Conservation (phyloP, 768 basidiomycete species). For the Kwoniella sp. region DNA sequence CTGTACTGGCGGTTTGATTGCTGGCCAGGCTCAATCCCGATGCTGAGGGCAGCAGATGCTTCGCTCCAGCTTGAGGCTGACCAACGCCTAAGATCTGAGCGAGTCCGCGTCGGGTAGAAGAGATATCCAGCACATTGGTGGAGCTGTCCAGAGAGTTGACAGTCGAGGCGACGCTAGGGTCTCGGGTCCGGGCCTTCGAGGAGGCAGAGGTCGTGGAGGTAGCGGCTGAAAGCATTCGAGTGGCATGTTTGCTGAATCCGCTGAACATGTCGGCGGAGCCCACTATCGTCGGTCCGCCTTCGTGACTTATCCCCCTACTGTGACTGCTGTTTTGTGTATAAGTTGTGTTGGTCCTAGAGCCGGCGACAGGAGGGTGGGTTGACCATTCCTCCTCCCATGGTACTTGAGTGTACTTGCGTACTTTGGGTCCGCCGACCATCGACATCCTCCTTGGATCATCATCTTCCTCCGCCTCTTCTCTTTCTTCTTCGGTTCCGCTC, state of each 20-base stretch:
- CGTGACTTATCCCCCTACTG: neutral
- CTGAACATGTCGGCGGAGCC: conserved; percentile 25
- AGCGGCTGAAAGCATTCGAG: conserved; percentile 9
- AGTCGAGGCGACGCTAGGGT: neutral
- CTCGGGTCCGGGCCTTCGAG: neutral
- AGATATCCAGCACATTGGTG: neutral
- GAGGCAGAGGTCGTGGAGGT: neutral
- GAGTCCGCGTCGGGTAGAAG: conserved; percentile 13
- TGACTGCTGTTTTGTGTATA: neutral
- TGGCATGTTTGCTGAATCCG: conserved; percentile 19
- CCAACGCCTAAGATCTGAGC: conserved; percentile 11
- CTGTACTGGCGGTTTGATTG: conserved; percentile 15
- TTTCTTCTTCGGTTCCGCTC: conserved; percentile 7
- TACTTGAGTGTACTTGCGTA: conserved; percentile 25
- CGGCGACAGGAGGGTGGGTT: neutral
- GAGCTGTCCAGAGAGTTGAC: neutral
- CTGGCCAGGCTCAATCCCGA: conserved; percentile 30
- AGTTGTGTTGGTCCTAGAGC: neutral
- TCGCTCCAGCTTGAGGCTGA: neutral
- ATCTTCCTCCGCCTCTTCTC: conserved; percentile 6
- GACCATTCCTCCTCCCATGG: conserved; percentile 27
- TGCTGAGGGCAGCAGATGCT: conserved; percentile 25
- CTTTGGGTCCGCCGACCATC: conserved; percentile 28
- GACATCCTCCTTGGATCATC: conserved; percentile 29
- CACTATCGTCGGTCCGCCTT: conserved; percentile 5